These are phyloP conservation scores for Fusarium algeriense DNA, from an alignment of 2,329 filamentous ascomycete genomes.

Conservation along the genomic window DNA sequence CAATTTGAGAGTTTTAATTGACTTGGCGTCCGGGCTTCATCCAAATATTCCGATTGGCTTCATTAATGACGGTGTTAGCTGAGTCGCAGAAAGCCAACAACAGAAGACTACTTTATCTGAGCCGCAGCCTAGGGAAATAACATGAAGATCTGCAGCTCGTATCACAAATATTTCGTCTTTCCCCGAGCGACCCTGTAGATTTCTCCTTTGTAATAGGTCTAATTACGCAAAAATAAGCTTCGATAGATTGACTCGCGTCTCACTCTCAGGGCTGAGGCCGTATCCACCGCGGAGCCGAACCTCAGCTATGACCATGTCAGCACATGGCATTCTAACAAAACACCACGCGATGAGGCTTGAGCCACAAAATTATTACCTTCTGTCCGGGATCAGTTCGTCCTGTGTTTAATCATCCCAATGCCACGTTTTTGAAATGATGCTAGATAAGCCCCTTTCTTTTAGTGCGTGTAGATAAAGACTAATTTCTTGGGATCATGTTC, in stretches of 20 bases:
- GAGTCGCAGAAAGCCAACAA: background rate
- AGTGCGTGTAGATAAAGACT: background rate
- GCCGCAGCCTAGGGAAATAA: background rate
- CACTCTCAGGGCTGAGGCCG: background rate
- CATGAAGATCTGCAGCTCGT: background rate
- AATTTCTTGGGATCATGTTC: background rate
- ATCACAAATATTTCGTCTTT: background rate
- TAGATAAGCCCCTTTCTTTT: background rate
- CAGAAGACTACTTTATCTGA: background rate
- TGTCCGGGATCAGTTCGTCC: conserved; percentile 2
- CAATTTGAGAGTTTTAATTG: background rate
- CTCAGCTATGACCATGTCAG: background rate
- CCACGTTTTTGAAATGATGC: conserved; percentile 14
- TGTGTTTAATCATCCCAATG: background rate
- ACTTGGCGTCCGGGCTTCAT: rapidly evolving
- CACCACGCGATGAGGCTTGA: background rate
- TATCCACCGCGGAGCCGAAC: conserved; percentile 38
- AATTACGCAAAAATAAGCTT: background rate
- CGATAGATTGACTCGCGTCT: conserved; percentile 21
- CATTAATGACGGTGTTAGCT: background rate
- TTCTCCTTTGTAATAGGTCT: background rate
- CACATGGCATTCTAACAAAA: conserved; percentile 4
- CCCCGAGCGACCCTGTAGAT: background rate
- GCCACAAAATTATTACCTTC: conserved; percentile 2
- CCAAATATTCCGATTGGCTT: background rate